Evolutionary conservation across 202 grass and related monocot species (phyloP).

Genomic region (Digitaria exilis): DNA sequence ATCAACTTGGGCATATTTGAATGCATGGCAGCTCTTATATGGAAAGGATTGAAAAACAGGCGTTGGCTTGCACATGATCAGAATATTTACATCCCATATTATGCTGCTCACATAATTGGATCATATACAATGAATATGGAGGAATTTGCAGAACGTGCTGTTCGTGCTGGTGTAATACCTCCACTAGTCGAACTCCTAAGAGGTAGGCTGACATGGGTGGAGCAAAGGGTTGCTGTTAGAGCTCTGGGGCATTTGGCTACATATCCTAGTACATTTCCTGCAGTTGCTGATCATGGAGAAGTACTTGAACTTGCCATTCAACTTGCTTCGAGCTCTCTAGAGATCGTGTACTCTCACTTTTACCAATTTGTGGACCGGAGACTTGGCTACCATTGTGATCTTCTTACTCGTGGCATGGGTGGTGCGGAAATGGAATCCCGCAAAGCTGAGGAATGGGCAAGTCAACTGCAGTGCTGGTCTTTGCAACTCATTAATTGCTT

Average conservation of each 20-base stretch:
- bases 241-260: constrained; percentile 97
- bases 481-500: constrained; percentile 98
- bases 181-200: constrained; percentile 93
- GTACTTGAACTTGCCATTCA: constrained; percentile 97
- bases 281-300: constrained; percentile 86
- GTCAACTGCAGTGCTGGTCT: constrained; percentile 99
- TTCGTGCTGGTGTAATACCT: constrained; percentile 91
- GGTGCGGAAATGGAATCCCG: constrained; percentile 96
- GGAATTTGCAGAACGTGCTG: constrained; percentile 86
- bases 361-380: constrained; percentile 90
- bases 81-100: constrained; percentile 99
- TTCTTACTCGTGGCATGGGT: constrained; percentile 98
- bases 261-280: constrained; percentile 85
- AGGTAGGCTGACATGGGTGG: constrained; percentile 97
- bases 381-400: constrained; percentile 90
- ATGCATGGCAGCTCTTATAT: constrained; percentile 96
- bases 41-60: constrained; percentile 98
- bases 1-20: constrained; percentile 97
- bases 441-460: constrained; percentile 99
- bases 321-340: constrained; percentile 88
- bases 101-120: constrained; percentile 97
- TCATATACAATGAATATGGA: constrained; percentile 99
- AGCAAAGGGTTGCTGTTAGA: constrained; percentile 96
- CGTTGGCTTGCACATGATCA: constrained; percentile 98
- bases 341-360: constrained; percentile 99